These are phyloP conservation scores for Euphorbia schlechtendalii DNA, from an alignment of 441 rosid genomes.

Conservation along the genomic window DNA sequence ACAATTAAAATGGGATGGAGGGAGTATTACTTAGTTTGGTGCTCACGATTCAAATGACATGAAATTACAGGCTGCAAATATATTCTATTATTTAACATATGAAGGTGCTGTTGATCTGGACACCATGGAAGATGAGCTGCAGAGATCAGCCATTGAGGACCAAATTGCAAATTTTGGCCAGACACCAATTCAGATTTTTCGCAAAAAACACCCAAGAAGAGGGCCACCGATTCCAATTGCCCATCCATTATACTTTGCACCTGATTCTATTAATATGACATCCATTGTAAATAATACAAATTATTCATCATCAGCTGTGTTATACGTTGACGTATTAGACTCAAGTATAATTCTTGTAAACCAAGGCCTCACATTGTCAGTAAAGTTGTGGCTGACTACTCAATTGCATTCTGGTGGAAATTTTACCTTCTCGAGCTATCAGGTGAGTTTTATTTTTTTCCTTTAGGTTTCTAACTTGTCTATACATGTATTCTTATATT, in stretches of 20 bases:
- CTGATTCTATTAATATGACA: conserved; percentile 83
- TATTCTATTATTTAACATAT: conserved; percentile 93
- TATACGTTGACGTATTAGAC: conserved; percentile 66
- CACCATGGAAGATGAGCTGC: conserved; percentile 90
- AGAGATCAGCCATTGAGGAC: conserved; percentile 96
- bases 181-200: conserved; percentile 95
- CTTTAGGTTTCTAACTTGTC: conserved; percentile 9
- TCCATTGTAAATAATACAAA: conserved; percentile 56
- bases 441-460: conserved; percentile 40
- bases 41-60: conserved; percentile 8
- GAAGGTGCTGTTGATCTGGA: conserved; percentile 96
- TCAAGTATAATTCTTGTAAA: conserved; percentile 77
- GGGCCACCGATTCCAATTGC: conserved; percentile 98
- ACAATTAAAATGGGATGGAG: too few species aligned
- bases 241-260: conserved; percentile 89
- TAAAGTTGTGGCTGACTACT: conserved; percentile 95
- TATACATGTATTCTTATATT: not conserved
- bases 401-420: conserved; percentile 93
- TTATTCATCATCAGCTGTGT: conserved; percentile 61
- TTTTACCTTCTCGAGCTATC: conserved; percentile 89
- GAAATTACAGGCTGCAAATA: conserved; percentile 79
- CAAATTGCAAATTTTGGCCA: conserved; percentile 99
- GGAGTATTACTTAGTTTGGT: conserved; percentile 11
- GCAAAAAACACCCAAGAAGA: conserved; percentile 95
- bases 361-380: conserved; percentile 87